Base-by-base conservation (phyloP, 2,329 filamentous ascomycete species). In the Exophiala aquamarina region DNA sequence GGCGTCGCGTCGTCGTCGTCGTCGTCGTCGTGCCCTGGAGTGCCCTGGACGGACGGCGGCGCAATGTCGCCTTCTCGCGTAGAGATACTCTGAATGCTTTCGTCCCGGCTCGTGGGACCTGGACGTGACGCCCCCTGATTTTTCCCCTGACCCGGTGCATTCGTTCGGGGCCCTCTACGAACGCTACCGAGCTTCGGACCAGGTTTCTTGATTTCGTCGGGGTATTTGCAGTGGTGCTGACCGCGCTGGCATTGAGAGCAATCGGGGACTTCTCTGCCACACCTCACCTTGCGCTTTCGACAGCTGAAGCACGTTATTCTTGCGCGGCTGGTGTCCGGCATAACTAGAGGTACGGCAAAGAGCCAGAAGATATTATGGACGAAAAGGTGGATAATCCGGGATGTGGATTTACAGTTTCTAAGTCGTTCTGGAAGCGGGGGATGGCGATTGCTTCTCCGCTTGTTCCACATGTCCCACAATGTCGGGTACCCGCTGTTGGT, bases 211-310 rank as follows among this genome's bases (percentile, higher is more conserved):
- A n/a, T n/a, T n/a, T 31, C n/a, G 9, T 31, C 28, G n/a, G 28
- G 28, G n/a, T 31, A 31, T n/a, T 9, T n/a, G n/a, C 28, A 31
- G 28, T 31, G 61, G 15, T 51, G 45, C 3, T 36, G 40, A 14
- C 55, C 43, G 32, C 61, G 55, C 11, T 44, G 39, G 47, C 61
- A 64, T 40, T 58, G 55, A 2, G 44, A 15, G 18, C 54, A 56
- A 19, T 9, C 9, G 28, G 28, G 28, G n/a, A 31, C 9, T 31
- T 31, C 28, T 31, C 28, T 31, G 28, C 28, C 28, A n/a, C 28
- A 31, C n/a, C n/a, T 31, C 9, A 31, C n/a, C 28, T 31, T 31
- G 28, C 28, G 28, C n/a, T n/a, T 9, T 9, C 28, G 28, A 31
- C 28, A 31, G n/a, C 9, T 31, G n/a, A 9, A 31, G n/a, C 28